Conservation (phyloP, 2,329 filamentous ascomycete genomes). For the Cryphonectria japonica region DNA sequence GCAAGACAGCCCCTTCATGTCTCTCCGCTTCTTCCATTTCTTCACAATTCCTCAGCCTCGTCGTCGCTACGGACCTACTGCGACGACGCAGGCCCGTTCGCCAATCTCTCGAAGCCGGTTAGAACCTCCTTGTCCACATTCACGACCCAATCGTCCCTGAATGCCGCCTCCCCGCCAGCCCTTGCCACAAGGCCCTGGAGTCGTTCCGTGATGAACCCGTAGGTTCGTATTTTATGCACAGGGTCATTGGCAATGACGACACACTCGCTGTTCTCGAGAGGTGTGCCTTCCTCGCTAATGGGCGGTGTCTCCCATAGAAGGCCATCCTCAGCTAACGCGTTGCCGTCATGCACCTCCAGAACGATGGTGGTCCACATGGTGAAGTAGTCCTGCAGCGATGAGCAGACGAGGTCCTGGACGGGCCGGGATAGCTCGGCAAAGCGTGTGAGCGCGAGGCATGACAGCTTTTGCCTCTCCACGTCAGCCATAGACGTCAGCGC, state of each 20-base stretch:
- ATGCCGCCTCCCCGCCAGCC: constrained; percentile 66
- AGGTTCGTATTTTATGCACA: constrained; percentile 67
- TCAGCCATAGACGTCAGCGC: constrained; percentile 71
- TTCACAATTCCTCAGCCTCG: background rate
- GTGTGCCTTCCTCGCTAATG: constrained; percentile 58
- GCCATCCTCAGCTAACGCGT: constrained; percentile 54
- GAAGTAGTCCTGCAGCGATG: constrained; percentile 72
- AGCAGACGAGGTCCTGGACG: constrained; percentile 61
- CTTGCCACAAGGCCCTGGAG: constrained; percentile 61
- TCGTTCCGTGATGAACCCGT: constrained; percentile 65
- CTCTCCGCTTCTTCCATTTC: background rate
- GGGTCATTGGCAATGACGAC: constrained; percentile 63
- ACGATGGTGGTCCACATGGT: constrained; percentile 75
- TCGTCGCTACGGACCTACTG: background rate
- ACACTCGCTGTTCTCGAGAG: constrained; percentile 57
- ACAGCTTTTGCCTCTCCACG: constrained; percentile 69
- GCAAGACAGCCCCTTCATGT: background rate
- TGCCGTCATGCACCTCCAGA: constrained; percentile 65
- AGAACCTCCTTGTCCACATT: constrained; percentile 78
- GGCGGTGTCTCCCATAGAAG: constrained; percentile 50
- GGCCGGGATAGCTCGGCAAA: constrained; percentile 67
- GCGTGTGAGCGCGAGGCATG: constrained; percentile 72
- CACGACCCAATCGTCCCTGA: constrained; percentile 70
- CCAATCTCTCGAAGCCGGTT: constrained; percentile 59
- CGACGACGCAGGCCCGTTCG: background rate